Evolutionary conservation across 2,329 filamentous ascomycete genomes (phyloP), one percentile per base, ranked within the genome.

Genomic region (Epichloe glyceriae): DNA sequence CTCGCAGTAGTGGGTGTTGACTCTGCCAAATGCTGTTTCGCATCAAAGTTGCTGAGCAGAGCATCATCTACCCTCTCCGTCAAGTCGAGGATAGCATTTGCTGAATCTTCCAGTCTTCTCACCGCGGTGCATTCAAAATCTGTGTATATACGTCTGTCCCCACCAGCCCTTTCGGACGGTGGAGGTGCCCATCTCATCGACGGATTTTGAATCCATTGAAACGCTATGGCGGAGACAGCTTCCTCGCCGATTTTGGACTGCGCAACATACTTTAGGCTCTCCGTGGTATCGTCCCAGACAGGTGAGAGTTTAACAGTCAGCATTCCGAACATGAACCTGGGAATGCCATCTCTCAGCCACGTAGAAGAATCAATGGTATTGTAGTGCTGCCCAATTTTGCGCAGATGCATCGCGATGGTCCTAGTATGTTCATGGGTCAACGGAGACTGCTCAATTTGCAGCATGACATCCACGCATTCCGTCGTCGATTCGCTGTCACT

Each of bases 41-140:
- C 72, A 54, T 86, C 76, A 58, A 93, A 91, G 4, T 72, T 72
- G 35, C 73, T 66, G 5, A 80, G 66, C 64, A 94, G 78, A 12
- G 76, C 71, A 22, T 82, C 74, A 35, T 73, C 69, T 3, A 80
- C 70, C 52, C 75, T 70, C 12, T 73, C 66, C 11, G 81, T 68
- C 1, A 76, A 70, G 19, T 74, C 67, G 47, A 80, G 76, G 8
- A 79, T 72, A 47, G 73, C 68, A 14, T 68, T 61, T 4, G 79
- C 74, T 20, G 73, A 64, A 14, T 70, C 69, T 44, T 78, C 69
- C 1, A 95, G 67, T 33, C 73, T 75, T 35, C 73, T 73, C 37
- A 91, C 64, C 57, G 93, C 89, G 19, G 82, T 84, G 63, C 91
- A 97, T 64, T 95, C 84, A 57, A 95, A 98, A 57, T 93, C 82